A percentile compares a stretch with the other conserved stretches of the same genome.
These are phyloP conservation scores for Camelina neglecta DNA, from an alignment of 345 rosid genomes.

Conservation along the genomic window DNA sequence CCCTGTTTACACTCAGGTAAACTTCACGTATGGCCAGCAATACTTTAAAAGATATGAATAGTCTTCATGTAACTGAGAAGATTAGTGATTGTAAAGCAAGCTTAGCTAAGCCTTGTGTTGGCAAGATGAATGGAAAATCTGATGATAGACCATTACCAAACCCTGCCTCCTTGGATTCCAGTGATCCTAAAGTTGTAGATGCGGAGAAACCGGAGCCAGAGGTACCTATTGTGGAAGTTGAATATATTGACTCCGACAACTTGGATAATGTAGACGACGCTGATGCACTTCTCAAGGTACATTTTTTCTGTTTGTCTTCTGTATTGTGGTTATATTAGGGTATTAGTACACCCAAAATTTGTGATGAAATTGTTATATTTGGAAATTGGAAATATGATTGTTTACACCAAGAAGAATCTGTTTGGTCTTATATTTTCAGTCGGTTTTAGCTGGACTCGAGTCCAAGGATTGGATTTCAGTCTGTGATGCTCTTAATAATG, in stretches of 20 bases:
- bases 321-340: neutral
- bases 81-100: slow-evolving; percentile 62
- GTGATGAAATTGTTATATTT: neutral
- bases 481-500: slow-evolving; percentile 84
- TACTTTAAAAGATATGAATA: slow-evolving; percentile 73
- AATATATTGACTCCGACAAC: slow-evolving; percentile 78
- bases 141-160: slow-evolving; percentile 54
- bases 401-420: slow-evolving; percentile 20
- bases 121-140: slow-evolving; percentile 56
- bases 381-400: neutral
- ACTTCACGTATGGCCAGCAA: slow-evolving; percentile 60
- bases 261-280: slow-evolving; percentile 75
- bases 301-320: slow-evolving; percentile 8
- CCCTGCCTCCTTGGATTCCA: slow-evolving; percentile 44
- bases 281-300: slow-evolving; percentile 70
- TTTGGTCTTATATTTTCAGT: slow-evolving; percentile 46
- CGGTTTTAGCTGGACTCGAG: slow-evolving; percentile 72
- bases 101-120: slow-evolving; percentile 58
- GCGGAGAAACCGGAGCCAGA: slow-evolving; percentile 52
- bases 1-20: slow-evolving; percentile 20
- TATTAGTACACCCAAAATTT: neutral
- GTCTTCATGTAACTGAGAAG: slow-evolving; percentile 60
- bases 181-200: slow-evolving; percentile 53
- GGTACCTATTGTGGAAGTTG: slow-evolving; percentile 65
- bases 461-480: slow-evolving; percentile 87